These are phyloP conservation scores for Luffa aegyptiaca DNA, from an alignment of 306 rosid genomes.

Conservation along the genomic window DNA sequence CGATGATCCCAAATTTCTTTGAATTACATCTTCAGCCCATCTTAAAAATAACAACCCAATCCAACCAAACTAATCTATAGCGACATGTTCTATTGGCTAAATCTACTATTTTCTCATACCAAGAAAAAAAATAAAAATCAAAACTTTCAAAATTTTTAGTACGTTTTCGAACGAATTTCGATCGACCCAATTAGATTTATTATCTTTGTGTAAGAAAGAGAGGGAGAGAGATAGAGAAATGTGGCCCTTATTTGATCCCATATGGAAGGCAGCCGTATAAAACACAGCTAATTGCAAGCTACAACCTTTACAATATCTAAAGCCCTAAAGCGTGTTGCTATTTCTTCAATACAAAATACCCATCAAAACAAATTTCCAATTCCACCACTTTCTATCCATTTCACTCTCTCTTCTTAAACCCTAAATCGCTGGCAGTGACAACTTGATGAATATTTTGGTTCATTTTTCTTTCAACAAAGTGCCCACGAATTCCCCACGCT, in stretches of 20 bases:
- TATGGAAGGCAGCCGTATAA: background rate
- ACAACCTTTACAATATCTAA: background rate
- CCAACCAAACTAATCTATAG: too few species aligned
- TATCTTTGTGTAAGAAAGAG: background rate
- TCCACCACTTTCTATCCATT: background rate
- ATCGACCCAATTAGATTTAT: background rate
- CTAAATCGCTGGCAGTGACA: background rate
- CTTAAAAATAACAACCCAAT: too few species aligned
- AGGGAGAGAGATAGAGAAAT: background rate
- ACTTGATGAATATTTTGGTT: too few species aligned
- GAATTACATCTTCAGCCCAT: background rate
- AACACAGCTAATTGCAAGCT: constrained; percentile 2
- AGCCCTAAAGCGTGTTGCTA: background rate
- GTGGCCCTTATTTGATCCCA: background rate
- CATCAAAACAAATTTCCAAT: background rate
- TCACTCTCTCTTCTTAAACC: background rate
- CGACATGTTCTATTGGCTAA: too few species aligned
- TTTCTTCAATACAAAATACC: too few species aligned
- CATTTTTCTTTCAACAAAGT: background rate
- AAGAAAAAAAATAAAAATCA: background rate
- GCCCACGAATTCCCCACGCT: constrained; percentile 12
- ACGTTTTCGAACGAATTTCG: background rate
- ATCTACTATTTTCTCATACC: too few species aligned
- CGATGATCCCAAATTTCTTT: too few species aligned
- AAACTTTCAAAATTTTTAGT: background rate